These are phyloP conservation scores for Cryptosporidium sp. DNA, from an alignment of 169 alveolate genomes.

Conservation along the genomic window DNA sequence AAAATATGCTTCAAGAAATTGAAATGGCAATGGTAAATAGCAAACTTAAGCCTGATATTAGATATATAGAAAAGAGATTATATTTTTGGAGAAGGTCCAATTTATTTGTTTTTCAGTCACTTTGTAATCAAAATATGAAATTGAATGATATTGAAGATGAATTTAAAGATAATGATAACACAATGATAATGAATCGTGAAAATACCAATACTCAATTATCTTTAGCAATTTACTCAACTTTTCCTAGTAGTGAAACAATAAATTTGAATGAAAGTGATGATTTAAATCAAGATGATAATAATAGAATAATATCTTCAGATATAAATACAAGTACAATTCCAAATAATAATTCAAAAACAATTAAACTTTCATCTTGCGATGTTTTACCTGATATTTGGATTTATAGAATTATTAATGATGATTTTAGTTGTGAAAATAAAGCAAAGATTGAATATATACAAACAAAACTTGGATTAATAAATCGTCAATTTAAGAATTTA, in stretches of 20 bases:
- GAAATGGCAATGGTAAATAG: slow-evolving; percentile 93
- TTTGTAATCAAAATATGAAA: background rate
- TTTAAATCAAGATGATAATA: background rate
- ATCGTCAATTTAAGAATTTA: slow-evolving; percentile 59
- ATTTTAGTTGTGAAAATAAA: slow-evolving; percentile 8
- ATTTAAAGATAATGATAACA: background rate
- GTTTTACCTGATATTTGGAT: slow-evolving; percentile 74
- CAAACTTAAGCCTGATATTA: slow-evolving; percentile 80
- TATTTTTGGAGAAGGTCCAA: slow-evolving; percentile 16
- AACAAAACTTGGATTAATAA: slow-evolving; percentile 23
- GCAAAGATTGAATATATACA: slow-evolving; percentile 4
- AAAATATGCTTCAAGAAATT: slow-evolving; percentile 88
- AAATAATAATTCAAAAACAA: background rate
- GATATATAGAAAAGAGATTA: slow-evolving; percentile 65
- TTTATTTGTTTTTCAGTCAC: background rate
- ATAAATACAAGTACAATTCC: background rate
- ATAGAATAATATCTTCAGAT: background rate
- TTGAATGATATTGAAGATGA: background rate
- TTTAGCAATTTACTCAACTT: slow-evolving; percentile 11
- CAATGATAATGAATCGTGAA: background rate
- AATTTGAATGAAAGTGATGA: background rate
- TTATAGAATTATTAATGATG: slow-evolving; percentile 46
- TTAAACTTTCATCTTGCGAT: slow-evolving; percentile 60
- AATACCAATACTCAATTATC: slow-evolving; percentile 30
- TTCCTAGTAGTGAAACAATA: slow-evolving; percentile 57